Percentiles rank a stretch among this genome's conserved stretches.
Evolutionary conservation across 495 filamentous ascomycete species (phyloP).

Genomic region (Rusavskia elegans): DNA sequence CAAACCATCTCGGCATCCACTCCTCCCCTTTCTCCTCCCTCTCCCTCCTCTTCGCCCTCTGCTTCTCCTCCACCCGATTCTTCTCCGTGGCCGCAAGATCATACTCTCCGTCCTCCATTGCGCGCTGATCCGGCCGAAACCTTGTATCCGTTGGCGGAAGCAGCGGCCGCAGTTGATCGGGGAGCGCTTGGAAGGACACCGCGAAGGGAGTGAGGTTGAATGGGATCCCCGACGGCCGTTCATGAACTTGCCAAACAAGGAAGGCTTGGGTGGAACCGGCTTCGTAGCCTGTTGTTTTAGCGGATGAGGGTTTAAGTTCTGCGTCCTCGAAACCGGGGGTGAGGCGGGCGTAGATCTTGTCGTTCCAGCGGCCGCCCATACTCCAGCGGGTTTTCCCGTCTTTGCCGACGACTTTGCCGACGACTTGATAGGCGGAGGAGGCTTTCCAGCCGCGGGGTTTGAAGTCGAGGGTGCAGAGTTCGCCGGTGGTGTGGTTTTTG

Average conservation of each 20-base stretch:
- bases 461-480: constrained; percentile 82
- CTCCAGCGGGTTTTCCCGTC: constrained; percentile 65
- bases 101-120: constrained; percentile 96
- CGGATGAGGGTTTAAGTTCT: constrained; percentile 36
- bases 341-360: constrained; percentile 85
- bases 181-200: constrained; percentile 78
- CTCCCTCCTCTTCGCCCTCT: constrained; percentile 58
- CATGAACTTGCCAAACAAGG: constrained; percentile 80
- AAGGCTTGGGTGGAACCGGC: constrained; percentile 50
- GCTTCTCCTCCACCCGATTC: constrained; percentile 87
- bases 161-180: constrained; percentile 52
- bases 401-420: constrained; percentile 64
- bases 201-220: constrained; percentile 98
- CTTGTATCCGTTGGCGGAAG: constrained; percentile 87
- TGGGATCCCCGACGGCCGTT: constrained; percentile 66
- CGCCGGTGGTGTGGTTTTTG: constrained; percentile 91
- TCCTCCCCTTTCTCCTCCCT: constrained; percentile 65
- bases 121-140: constrained; percentile 84
- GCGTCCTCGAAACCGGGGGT: constrained; percentile 78
- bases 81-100: constrained; percentile 87
- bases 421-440: constrained; percentile 71
- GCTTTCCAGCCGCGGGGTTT: constrained; percentile 93
- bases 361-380: constrained; percentile 91
- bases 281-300: constrained; percentile 23
- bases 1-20: constrained; percentile 77